phyloP scores from a whole-genome alignment of 2,329 filamentous ascomycete genomes.

The Cladosporium sp. region DNA sequence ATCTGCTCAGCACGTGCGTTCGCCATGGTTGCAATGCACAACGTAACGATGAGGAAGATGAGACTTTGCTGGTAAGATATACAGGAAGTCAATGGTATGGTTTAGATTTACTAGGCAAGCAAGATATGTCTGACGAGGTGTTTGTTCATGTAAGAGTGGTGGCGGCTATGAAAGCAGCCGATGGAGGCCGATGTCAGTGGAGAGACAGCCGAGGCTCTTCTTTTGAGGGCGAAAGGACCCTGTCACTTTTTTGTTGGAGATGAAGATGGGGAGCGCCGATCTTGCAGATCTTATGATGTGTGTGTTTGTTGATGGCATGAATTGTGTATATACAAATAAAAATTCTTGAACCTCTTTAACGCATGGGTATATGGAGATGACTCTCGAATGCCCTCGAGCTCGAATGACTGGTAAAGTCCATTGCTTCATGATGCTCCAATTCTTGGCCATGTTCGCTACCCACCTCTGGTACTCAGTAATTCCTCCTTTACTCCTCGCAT shows the following conservation, averaged over 20 bases:
- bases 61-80: background rate
- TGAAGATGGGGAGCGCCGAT: background rate
- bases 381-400: background rate
- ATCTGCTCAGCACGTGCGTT: conserved; percentile 61
- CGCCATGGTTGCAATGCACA: conserved; percentile 26
- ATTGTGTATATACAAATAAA: background rate
- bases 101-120: background rate
- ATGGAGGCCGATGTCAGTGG: conserved; percentile 2
- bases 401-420: background rate
- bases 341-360: background rate
- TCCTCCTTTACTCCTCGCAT: background rate
- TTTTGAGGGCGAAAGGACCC: background rate
- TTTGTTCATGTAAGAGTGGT: background rate
- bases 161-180: conserved; percentile 14
- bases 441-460: background rate
- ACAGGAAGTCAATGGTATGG: background rate
- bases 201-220: conserved; percentile 8
- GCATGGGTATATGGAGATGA: background rate
- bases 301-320: background rate
- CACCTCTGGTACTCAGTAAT: background rate
- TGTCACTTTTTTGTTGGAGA: background rate
- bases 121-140: background rate
- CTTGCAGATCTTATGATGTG: background rate
- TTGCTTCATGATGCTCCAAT: background rate
- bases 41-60: background rate